phyloP scores from a whole-genome alignment of 106 monocot genomes.

The Alisma plantagoaquatica region DNA sequence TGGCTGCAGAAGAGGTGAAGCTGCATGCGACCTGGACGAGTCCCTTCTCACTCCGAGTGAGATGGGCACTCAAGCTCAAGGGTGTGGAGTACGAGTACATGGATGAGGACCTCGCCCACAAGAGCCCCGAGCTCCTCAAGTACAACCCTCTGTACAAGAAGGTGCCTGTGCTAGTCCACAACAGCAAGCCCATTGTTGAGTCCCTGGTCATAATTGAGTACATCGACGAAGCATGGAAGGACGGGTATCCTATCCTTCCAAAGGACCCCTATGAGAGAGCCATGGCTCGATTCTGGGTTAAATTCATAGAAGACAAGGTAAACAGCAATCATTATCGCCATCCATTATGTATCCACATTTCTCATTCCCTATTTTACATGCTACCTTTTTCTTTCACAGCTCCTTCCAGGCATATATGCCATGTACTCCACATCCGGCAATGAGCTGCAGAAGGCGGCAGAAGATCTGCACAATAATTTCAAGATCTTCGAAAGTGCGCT shows the following conservation, averaged over 20 bases:
- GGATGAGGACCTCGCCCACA: conserved; percentile 23
- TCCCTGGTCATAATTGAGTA: conserved; percentile 16
- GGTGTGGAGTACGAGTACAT: conserved; percentile 23
- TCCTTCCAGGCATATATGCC: too few species aligned
- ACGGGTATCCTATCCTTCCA: conserved; percentile 1
- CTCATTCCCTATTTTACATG: too few species aligned
- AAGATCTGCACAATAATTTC: background rate
- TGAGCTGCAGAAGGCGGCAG: conserved; percentile 5
- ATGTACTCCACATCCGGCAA: conserved; percentile 7
- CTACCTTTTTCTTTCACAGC: too few species aligned
- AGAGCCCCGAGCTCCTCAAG: too few species aligned
- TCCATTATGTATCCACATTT: too few species aligned
- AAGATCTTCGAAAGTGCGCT: conserved; percentile 8
- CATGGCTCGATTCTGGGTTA: conserved; percentile 10
- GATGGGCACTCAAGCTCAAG: conserved; percentile 15
- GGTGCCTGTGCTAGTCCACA: conserved; percentile 16
- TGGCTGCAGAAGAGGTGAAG: background rate
- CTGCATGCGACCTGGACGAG: background rate
- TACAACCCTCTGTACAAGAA: conserved; percentile 18
- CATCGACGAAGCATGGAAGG: conserved; percentile 13
- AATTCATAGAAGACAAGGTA: conserved; percentile 13
- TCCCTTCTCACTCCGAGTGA: background rate
- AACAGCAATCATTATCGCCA: too few species aligned
- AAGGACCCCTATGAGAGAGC: background rate
- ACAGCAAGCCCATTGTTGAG: conserved; percentile 13